A percentile compares a stretch with the other conserved stretches of the same genome.
Conservation (phyloP, 2,329 filamentous ascomycete genomes). For the Eutypa lata region DNA sequence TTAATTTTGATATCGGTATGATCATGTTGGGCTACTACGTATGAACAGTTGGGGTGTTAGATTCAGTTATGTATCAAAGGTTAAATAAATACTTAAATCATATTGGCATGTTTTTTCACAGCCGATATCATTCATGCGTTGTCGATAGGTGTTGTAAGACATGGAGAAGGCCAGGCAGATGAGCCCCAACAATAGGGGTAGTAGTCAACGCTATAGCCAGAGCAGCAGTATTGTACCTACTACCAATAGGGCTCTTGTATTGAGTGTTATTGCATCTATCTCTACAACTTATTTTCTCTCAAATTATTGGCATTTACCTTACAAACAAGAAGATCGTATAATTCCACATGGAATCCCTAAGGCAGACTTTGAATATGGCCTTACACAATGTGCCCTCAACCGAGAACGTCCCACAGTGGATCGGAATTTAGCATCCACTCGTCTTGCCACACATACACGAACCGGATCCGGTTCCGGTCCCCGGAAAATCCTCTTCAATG, state of each 20-base stretch:
- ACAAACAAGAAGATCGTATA: not conserved
- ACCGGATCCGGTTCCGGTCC: constrained; percentile 1
- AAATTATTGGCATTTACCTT: constrained; percentile 6
- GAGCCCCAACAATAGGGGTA: not conserved
- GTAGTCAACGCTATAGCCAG: constrained; percentile 1
- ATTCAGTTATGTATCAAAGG: too few species aligned
- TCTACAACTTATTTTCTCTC: constrained; percentile 10
- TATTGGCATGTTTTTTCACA: too few species aligned
- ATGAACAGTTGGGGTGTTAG: too few species aligned
- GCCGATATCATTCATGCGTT: too few species aligned
- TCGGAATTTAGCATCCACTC: constrained; percentile 9
- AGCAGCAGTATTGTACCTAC: constrained; percentile 4
- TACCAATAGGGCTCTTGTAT: too few species aligned
- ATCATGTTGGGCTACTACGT: too few species aligned
- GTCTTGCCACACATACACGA: constrained; percentile 4
- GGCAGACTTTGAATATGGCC: constrained; percentile 12
- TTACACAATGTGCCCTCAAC: constrained; percentile 12
- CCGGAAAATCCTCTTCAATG: constrained; percentile 20
- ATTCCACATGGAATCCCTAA: constrained; percentile 1
- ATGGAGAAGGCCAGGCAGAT: too few species aligned
- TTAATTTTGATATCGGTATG: too few species aligned
- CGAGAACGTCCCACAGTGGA: constrained; percentile 13
- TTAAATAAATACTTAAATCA: too few species aligned
- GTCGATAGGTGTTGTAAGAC: too few species aligned
- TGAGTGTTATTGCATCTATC: constrained; percentile 2